Base-by-base conservation (phyloP, 805 yeast genomes). In the Candida maltosa region DNA sequence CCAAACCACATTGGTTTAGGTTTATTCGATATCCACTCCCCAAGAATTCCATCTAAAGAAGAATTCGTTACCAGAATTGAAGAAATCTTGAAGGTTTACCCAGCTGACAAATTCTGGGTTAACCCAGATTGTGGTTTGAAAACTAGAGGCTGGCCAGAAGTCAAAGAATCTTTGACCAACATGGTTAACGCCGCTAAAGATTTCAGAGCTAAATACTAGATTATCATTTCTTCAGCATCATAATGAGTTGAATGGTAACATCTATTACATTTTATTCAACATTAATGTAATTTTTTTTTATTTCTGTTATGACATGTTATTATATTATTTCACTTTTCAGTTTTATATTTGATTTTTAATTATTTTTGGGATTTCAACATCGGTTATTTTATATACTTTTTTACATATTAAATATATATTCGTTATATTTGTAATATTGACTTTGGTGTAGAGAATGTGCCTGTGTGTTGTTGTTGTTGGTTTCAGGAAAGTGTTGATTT, bases 71-170 rank as follows among this genome's bases (percentile, higher is more conserved):
- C 82, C 64, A 88, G 96, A 76, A 87, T 93, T 62, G 80, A 80
- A 62, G 93, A 87, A 68, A 89, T 93, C 75, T 76, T 93, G 72
- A 87, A 88, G 77, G 93, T 86, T 44, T 91, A 91, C 79, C 97
- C 97, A 67, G 94, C 93, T 64, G 87, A 86, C 70, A 91, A 89
- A 73, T 86, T 93, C 81, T 93, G 98, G 98, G 95, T 93, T 65
- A 93, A 93, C 94, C 98, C 98, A 62, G 98, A 93, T 78, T 93
- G 98, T 82, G 98, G 98, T 81, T 82, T 93, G 71, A 93, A 93
- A 86, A 93, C 98, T 69, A 89, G 98, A 83, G 96, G 95, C 57
- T 93, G 98, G 98, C 87, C 85, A 56, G 98, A 93, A 80, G 87
- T 91, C 58, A 87, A 74, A 65, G 88, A 82, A 62, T 87, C 95